Evolutionary conservation across 148 eudicot genomes (phyloP), one percentile per base, ranked within the genome.

Genomic region (Arctostaphylos glauca): DNA sequence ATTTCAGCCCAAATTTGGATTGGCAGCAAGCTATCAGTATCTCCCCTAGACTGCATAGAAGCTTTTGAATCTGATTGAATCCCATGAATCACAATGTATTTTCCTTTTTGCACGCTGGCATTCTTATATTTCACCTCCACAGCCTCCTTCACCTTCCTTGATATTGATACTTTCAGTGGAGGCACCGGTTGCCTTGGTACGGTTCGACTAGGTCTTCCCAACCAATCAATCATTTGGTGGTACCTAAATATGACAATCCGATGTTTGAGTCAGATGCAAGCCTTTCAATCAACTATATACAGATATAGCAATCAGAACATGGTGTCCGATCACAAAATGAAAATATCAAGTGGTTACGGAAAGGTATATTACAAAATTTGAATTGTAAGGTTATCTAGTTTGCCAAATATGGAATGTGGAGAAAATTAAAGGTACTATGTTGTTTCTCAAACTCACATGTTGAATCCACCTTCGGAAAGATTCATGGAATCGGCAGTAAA

Each of bases 1-100:
- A 95, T 92, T 73, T 90, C 83, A 76, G 93, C 92, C 98, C 98
- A 95, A 55, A 83, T 83, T 80, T 91, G 86, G 68, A 95, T 86
- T 16, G 98, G 96, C 68, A 95, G 91, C 91, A 94, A 90, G 89
- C 98, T 95, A 84, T 95, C 98, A 53, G 88, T 78, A 53, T 95
- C 98, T 55, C 98, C 98, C 83, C 81, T 90, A 71, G 98, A 94
- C 81, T 92, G 95, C 98, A 95, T 95, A 21, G 94, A 91, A 58
- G 98, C 98, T 88, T 94, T 86, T 60, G 98, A 95, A 84, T 95
- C 98, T 8, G 92, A 90, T 85, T 89, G 76, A 66, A 95, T 85
- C 52, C 98, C 98, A 84, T 95, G 98, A 86, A 95, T 91, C 81
- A 95, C 98, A n/a, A 95, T 80, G 81, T 88, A 95, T 78, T 88